Evolutionary conservation across 2,329 filamentous ascomycete genomes (phyloP), one percentile per base, ranked within the genome.

Genomic region (Teratosphaeria nubilosa): DNA sequence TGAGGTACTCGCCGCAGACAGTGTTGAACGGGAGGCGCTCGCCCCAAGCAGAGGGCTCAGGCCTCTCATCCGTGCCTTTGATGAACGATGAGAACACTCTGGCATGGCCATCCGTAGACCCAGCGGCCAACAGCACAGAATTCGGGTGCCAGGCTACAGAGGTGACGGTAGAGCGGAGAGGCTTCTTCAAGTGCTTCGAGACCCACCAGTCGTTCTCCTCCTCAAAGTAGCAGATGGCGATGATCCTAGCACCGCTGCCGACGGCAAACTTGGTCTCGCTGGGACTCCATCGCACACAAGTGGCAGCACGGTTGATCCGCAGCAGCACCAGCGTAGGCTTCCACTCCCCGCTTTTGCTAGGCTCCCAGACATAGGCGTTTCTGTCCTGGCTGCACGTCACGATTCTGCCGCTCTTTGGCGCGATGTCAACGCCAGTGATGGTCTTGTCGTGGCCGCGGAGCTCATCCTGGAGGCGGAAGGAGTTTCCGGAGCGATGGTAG

Each of bases 191-290:
- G 76, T 99, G 94, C 81, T 99, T 99, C 41, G 91, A 96, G 50
- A 99, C 92, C 94, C 94, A 99, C 94, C 94, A 99, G 79, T 99
- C 91, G 76, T 99, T 96, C 76, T 99, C 94, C 73, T 96, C 90
- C 72, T 99, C 94, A 68, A 99, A 99, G 79, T 97, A 97, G 81
- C 94, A 99, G 66, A 97, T 83, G 48, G 94, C 91, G 69, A 99
- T 96, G 64, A 96, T 88, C 63, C 94, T 86, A 67, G 96, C 94
- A 62, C 94, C 94, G 30, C 91, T 96, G 60, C 94, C 94, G 27
- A 97, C 94, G 56, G 94, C 94, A 73, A 99, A 99, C 76, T 99
- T 99, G 73, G 86, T 88, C 80, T 99, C 94, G 24, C 88, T 92
- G 2, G 94, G 94, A 24, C 91, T 95, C 94, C 94, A 99, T 69